Base-by-base conservation (phyloP, 2,329 filamentous ascomycete species). In the Pseudogymnoascus sp. region DNA sequence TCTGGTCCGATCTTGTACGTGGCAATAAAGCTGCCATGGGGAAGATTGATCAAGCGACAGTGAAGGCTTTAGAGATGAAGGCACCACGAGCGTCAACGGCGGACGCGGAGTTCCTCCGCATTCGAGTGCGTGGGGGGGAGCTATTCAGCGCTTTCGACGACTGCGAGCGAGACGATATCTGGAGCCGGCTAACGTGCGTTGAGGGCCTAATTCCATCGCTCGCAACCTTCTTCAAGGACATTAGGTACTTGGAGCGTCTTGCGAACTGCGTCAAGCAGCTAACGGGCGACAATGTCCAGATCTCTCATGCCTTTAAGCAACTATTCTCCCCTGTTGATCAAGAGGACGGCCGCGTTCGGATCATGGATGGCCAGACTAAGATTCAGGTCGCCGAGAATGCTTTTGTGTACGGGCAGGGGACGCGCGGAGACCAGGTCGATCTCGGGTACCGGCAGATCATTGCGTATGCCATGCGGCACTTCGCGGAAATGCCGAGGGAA, bases 171-270 rank as follows among this genome's bases (percentile, higher is more conserved):
- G 38, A 41, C 4, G 16, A 41, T 41, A 41, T 41, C 38, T 41
- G 3, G 38, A 41, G 38, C 38, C 4, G 8, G 38, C 38, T 41
- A 41, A 19, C 8, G 38, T 41, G 38, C 38, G 8, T 41, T 41
- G 4, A 41, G 7, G 38, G 38, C 38, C 38, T 41, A 58, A 35
- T 41, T 41, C 38, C 38, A 11, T 41, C 38, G 3, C 55, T 67
- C 14, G 61, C 23, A 1, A 67, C 38, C 23, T 67, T 67, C 29
- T 67, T 67, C 21, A 41, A 65, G 52, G 66, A 67, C 38, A 41
- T 67, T 31, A 43, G 59, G 29, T 62, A 64, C 12, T 39, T 67
- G 3, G 21, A 66, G 55, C 55, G 35, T 31, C 64, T 61, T 21
- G 60, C 64, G 6, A 59, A 66, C 52, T 45, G 49, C n/a, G 43